These are phyloP conservation scores for Fusarium heterosporum DNA, from an alignment of 2,329 filamentous ascomycete species.

Conservation along the genomic window DNA sequence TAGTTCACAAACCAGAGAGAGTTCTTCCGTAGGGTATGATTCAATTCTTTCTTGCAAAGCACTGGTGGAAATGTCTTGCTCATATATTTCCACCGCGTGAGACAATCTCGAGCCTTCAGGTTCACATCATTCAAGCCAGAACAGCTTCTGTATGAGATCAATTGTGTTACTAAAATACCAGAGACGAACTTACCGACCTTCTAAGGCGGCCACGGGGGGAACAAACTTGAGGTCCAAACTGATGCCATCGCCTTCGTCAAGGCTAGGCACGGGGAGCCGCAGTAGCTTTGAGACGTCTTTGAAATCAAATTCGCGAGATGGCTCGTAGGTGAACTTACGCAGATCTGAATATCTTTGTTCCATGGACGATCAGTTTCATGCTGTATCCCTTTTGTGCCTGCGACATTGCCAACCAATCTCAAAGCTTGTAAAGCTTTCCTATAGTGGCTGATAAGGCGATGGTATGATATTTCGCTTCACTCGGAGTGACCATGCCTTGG, in stretches of 20 bases:
- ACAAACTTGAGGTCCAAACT: conserved; percentile 67
- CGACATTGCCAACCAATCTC: conserved; percentile 72
- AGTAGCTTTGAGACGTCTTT: conserved; percentile 60
- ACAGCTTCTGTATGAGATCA: conserved; percentile 55
- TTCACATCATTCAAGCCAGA: conserved; percentile 74
- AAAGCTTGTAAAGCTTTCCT: conserved; percentile 78
- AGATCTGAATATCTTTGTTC: conserved; percentile 79
- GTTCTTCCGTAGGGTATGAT: conserved; percentile 61
- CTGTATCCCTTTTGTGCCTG: conserved; percentile 73
- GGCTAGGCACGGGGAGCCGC: conserved; percentile 58
- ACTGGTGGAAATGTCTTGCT: conserved; percentile 50
- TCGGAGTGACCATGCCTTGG: conserved; percentile 69
- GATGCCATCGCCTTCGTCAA: conserved; percentile 58
- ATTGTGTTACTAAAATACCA: not conserved
- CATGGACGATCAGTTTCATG: conserved; percentile 75
- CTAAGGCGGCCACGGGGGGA: conserved; percentile 74
- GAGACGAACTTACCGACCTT: conserved; percentile 60
- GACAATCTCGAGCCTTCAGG: conserved; percentile 78
- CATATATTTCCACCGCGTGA: conserved; percentile 74
- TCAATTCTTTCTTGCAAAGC: conserved; percentile 39
- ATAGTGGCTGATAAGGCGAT: conserved; percentile 85
- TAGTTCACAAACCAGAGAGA: conserved; percentile 70
- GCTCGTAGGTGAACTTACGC: conserved; percentile 76
- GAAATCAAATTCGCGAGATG: conserved; percentile 62
- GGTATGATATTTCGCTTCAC: conserved; percentile 81